phyloP scores from a whole-genome alignment of 768 basidiomycete genomes.

The Mycena epipterygia region DNA sequence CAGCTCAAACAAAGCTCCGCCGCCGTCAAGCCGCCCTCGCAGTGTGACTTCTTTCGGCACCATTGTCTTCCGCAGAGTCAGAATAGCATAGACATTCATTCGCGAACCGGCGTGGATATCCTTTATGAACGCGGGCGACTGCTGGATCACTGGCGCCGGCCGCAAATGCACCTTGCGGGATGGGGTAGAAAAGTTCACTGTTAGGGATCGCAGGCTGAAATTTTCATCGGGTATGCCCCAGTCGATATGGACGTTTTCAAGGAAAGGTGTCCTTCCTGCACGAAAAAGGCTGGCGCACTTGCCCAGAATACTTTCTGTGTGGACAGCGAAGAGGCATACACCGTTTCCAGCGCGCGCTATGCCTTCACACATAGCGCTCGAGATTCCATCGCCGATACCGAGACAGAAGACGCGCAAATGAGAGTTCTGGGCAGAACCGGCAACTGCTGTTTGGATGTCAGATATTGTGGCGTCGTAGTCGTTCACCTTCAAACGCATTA shows the following conservation, averaged over 20 bases:
- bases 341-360: conserved; percentile 72
- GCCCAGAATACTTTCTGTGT: conserved; percentile 59
- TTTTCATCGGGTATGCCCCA: conserved; percentile 58
- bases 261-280: conserved; percentile 62
- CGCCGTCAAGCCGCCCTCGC: conserved; percentile 52
- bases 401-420: conserved; percentile 68
- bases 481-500: conserved; percentile 32
- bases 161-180: conserved; percentile 38
- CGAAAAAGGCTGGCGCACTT: conserved; percentile 66
- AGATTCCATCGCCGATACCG: conserved; percentile 67
- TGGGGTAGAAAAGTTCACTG: conserved; percentile 36
- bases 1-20: conserved; percentile 45
- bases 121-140: conserved; percentile 49
- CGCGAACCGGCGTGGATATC: conserved; percentile 53
- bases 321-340: conserved; percentile 59
- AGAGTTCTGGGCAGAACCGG: conserved; percentile 41
- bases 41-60: conserved; percentile 51
- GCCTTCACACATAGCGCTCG: conserved; percentile 64
- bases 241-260: conserved; percentile 62
- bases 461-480: conserved; percentile 39
- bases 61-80: conserved; percentile 42
- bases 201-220: conserved; percentile 25
- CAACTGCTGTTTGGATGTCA: conserved; percentile 49
- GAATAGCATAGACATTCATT: conserved; percentile 50
- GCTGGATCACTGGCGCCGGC: conserved; percentile 50